Evolutionary conservation across 2,329 filamentous ascomycete species (phyloP), one percentile per base, ranked within the genome.

Genomic region (Fonsecaea multimorphosa): DNA sequence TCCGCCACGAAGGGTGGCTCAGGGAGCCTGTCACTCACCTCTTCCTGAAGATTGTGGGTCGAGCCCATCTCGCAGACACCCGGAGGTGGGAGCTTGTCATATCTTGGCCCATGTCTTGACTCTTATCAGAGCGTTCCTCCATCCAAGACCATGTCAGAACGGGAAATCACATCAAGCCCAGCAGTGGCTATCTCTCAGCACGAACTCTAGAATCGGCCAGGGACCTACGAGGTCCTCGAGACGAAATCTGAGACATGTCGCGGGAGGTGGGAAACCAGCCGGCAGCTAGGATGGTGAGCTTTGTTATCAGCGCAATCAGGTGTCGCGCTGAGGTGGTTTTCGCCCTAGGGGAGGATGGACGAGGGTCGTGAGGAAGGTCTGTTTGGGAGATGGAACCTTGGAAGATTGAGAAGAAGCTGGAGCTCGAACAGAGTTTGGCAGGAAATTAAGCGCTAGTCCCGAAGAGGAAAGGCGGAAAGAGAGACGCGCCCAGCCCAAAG

Each of bases 391-490:
- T n/a, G 24, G 29, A 38, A 22, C 4, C 14, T 61, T n/a, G 24
- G 29, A 38, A 22, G 8, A 22, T 61, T 31, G 19, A 12, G 36
- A 16, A 24, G 51, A 31, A 31, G 31, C 51, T 54, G 54, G 31
- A 34, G 49, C 36, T 22, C 29, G 22, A 40, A 44, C 55, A 61
- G 49, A 61, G 58, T 61, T 55, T 34, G 27, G 34, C 14, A 22
- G 58, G 58, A 61, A 32, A 61, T 61, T 61, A 34, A 24, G 51
- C 27, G 11, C 58, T 55, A 61, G 46, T 46, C 51, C 24, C 36
- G 40, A 61, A 27, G 9, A 24, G 58, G 54, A 46, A 54, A 16
- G 24, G 9, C 19, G 58, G 54, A 46, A 54, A 16, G 24, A 38
- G 9, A 16, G 19, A 31, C 38, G 24, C 31, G 24, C 7, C 29